Percentiles rank a stretch among this genome's conserved stretches.
Evolutionary conservation across 352 stramenopile genomes (phyloP).

Genomic region (Chrysophaeum taylorii): DNA sequence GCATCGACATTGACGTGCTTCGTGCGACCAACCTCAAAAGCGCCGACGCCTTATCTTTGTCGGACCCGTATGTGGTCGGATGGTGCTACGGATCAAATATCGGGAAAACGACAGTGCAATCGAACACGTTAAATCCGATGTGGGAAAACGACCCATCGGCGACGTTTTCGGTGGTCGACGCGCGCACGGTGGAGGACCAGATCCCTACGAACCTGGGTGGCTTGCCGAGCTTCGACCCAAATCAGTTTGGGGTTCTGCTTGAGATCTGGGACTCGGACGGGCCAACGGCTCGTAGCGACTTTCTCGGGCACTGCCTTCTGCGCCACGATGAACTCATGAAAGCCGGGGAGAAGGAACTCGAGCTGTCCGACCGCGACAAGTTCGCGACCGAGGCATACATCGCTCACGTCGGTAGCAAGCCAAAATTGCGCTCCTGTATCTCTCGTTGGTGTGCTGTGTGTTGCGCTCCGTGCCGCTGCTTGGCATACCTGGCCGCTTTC

Average conservation of each 20-base stretch:
- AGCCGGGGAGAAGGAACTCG: not conserved
- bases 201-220: not conserved
- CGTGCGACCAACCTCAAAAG: not conserved
- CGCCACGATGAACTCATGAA: not conserved
- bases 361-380: not conserved
- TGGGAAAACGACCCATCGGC: not conserved
- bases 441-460: too few species aligned
- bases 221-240: not conserved
- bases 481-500: too few species aligned
- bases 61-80: conserved; percentile 1
- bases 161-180: not conserved
- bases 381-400: not conserved
- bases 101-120: not conserved
- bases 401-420: too few species aligned
- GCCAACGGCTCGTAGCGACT: not conserved
- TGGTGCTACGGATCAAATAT: not conserved
- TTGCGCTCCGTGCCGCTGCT: too few species aligned
- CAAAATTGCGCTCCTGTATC: too few species aligned
- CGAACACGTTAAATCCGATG: not conserved
- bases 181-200: not conserved
- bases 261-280: conserved; percentile 3
- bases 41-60: not conserved
- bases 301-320: conserved; percentile 6
- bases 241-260: not conserved
- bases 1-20: not conserved